A percentile compares a stretch with the other conserved stretches of the same genome.
These are phyloP conservation scores for Fusarium miscanthi DNA, from an alignment of 2,329 filamentous ascomycete genomes.

Conservation along the genomic window DNA sequence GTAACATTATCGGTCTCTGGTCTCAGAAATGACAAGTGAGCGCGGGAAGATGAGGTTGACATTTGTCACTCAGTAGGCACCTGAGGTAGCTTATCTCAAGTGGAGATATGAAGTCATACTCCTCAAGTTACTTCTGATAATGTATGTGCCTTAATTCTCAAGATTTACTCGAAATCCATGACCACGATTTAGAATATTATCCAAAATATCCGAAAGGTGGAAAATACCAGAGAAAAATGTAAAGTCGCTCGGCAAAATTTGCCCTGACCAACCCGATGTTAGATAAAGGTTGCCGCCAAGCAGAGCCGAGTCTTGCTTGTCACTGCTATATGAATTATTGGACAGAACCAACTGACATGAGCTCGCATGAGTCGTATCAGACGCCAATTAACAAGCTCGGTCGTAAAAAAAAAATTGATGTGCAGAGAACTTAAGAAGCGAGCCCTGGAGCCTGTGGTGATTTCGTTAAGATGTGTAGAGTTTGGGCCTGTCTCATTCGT, in stretches of 20 bases:
- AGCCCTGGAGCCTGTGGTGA: neutral
- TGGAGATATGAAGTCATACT: neutral
- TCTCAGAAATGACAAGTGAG: slow-evolving; percentile 47
- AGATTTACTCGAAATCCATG: neutral
- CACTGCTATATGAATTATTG: slow-evolving; percentile 20
- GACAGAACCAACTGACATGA: slow-evolving; percentile 9
- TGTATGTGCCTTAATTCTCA: neutral
- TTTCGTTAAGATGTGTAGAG: slow-evolving; percentile 2
- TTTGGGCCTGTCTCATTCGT: slow-evolving; percentile 32
- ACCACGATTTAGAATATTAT: neutral
- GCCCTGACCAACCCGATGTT: slow-evolving; percentile 18
- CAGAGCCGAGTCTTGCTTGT: slow-evolving; percentile 25
- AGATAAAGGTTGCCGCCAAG: slow-evolving; percentile 22
- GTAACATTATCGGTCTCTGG: slow-evolving; percentile 53
- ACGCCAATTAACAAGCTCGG: slow-evolving; percentile 4
- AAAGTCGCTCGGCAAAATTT: slow-evolving; percentile 24
- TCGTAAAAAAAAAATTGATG: neutral
- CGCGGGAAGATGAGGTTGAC: neutral
- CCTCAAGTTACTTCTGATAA: neutral
- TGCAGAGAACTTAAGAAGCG: slow-evolving; percentile 5
- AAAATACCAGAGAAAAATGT: slow-evolving; percentile 6
- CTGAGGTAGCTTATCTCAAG: neutral
- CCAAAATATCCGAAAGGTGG: slow-evolving; percentile 29
- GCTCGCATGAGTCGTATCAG: slow-evolving; percentile 4
- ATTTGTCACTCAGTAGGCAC: neutral